A percentile compares a stretch with the other conserved stretches of the same genome.
These are phyloP conservation scores for Raffaelea arxii DNA, from an alignment of 2,329 filamentous ascomycete genomes.

Conservation along the genomic window DNA sequence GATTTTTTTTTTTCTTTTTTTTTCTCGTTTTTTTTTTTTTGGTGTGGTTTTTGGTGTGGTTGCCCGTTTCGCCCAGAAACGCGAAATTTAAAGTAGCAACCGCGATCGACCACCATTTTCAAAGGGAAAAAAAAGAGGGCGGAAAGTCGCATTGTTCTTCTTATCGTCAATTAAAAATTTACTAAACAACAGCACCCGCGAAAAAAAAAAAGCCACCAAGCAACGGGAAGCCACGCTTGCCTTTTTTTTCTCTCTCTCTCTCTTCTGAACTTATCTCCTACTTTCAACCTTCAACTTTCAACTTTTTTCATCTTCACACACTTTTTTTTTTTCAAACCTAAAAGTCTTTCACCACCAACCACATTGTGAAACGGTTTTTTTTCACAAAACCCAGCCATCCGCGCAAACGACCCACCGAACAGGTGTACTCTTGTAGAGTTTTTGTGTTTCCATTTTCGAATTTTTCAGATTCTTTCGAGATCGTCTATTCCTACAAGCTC, in stretches of 20 bases:
- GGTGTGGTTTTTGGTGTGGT: no score
- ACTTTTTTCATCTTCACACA: background rate
- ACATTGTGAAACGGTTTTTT: background rate
- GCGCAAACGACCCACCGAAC: no score
- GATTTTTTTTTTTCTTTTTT: no score
- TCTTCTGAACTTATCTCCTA: background rate
- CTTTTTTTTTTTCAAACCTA: background rate
- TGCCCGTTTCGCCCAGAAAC: conserved; percentile 6
- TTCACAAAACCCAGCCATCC: no score
- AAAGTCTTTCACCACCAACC: no score
- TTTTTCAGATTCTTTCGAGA: no score
- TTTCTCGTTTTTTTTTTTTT: no score
- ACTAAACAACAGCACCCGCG: conserved; percentile 5
- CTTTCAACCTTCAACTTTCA: background rate
- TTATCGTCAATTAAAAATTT: conserved; percentile 13
- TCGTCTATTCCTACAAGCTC: no score
- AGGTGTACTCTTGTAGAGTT: no score
- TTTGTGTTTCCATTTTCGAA: no score
- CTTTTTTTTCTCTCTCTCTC: background rate
- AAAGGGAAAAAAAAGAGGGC: background rate
- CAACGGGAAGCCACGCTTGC: background rate
- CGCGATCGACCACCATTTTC: conserved; percentile 9
- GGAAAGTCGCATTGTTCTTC: background rate
- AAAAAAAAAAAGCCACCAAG: conserved; percentile 9
- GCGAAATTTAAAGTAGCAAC: conserved; percentile 12